These are phyloP conservation scores for Pythium pyrilobum DNA, from an alignment of 352 stramenopile genomes.

Conservation along the genomic window DNA sequence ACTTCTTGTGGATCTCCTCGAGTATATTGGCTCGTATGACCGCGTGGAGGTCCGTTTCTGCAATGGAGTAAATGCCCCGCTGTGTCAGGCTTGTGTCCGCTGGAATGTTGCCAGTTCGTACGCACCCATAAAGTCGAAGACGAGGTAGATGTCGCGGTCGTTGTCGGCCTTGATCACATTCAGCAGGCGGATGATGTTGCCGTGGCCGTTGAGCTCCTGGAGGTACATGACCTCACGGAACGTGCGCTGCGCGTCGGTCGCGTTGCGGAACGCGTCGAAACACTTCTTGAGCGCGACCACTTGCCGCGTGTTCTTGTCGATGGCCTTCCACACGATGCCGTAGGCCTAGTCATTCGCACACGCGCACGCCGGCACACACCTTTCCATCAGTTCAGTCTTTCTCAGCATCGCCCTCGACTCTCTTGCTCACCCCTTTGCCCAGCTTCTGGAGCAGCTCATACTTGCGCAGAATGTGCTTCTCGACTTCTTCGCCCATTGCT, in stretches of 20 bases:
- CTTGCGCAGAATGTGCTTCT: conserved; percentile 91
- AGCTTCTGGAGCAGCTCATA: conserved; percentile 93
- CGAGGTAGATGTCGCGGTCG: conserved; percentile 95
- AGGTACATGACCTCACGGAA: conserved; percentile 97
- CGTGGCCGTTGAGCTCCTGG: conserved; percentile 87
- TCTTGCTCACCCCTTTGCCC: conserved; percentile 81
- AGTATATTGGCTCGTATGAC: conserved; percentile 95
- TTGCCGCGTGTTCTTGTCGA: conserved; percentile 88
- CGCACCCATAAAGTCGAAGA: conserved; percentile 95
- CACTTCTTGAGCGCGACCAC: conserved; percentile 96
- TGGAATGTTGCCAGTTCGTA: background rate
- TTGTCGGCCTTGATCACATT: conserved; percentile 95
- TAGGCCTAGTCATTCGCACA: no score
- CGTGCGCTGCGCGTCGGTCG: conserved; percentile 92
- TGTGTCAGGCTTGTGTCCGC: no score
- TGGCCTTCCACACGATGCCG: conserved; percentile 96
- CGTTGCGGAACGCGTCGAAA: conserved; percentile 95
- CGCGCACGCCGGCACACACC: no score
- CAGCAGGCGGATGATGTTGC: conserved; percentile 93
- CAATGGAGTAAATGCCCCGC: background rate
- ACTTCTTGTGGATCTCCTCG: conserved; percentile 96
- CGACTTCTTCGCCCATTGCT: conserved; percentile 90
- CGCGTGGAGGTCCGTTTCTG: conserved; percentile 94
- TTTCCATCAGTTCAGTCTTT: background rate
- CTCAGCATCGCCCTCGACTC: background rate